Base-by-base conservation (phyloP, 2,329 filamentous ascomycete genomes). In the Pseudophaeomoniella oleicola region DNA sequence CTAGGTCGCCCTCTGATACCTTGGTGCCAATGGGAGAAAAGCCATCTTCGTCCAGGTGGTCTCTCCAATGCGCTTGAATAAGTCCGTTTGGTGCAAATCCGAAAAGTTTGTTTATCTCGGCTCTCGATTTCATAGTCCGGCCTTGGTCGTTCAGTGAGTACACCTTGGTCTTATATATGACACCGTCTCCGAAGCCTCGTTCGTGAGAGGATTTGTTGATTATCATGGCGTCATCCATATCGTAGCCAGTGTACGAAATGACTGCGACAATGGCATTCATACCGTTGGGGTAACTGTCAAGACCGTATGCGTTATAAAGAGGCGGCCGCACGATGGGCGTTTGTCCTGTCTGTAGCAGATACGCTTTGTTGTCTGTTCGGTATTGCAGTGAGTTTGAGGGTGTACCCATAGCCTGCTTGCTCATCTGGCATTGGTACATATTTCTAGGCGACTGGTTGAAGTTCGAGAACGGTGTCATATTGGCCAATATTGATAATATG, bases 181-280 rank as follows among this genome's bases (percentile, higher is more conserved):
- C 92, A 38, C 90, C 90, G 52, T 96, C 78, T 27, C 86, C 88
- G 52, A 98, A 96, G 11, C 90, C 90, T 47, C 90, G 78, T 60
- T 98, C 90, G 58, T 94, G 85, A 2, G 88, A 78, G 14, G 86
- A 94, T 58, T 96, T 96, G 68, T 96, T 96, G 55, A 98, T 69
- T 54, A 98, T 96, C 88, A 96, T 96, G 55, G 90, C 90, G 63
- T 98, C 90, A 69, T 98, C 90, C 90, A 98, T 98, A 69, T 98
- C 90, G 62, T 96, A 98, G 36, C 88, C 90, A 2, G 88, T 96
- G 59, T 98, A 98, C 0, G 88, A 94, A 44, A 98, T 94, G 57
- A 98, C 92, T 40, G 90, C 90, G 40, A 98, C 90, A 29, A 96
- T 78, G 5, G 86, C 85, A 51, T 98, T 98, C 51, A 77, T 87